Percentiles rank a stretch among this genome's conserved stretches.
These are phyloP conservation scores for Paraconiothyrium brasiliense DNA, from an alignment of 2,329 filamentous ascomycete species.

Conservation along the genomic window DNA sequence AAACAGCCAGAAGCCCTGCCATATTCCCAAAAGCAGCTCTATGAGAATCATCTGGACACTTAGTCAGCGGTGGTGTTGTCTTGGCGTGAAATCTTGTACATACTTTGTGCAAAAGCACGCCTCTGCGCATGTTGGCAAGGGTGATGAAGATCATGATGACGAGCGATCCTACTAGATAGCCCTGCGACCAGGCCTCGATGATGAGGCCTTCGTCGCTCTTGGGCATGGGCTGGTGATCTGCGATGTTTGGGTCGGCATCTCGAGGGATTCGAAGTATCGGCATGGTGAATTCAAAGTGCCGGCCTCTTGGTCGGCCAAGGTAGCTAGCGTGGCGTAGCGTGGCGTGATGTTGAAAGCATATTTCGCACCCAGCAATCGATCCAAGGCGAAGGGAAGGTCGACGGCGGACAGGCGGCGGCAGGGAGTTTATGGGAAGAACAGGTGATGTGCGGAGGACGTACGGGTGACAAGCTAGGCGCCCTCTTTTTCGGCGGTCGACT, in stretches of 20 bases:
- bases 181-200: conserved; percentile 53
- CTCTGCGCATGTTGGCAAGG: conserved; percentile 59
- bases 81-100: conserved; percentile 11
- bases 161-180: conserved; percentile 53
- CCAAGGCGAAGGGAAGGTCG: not conserved
- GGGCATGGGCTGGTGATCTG: conserved; percentile 31
- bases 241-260: conserved; percentile 11
- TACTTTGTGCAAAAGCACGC: conserved; percentile 59
- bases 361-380: conserved; percentile 3
- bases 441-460: conserved; percentile 6
- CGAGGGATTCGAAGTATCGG: conserved; percentile 7
- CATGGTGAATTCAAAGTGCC: conserved; percentile 11
- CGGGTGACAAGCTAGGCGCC: conserved; percentile 13
- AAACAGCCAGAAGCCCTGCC: conserved; percentile 69
- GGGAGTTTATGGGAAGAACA: not conserved
- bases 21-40: conserved; percentile 65
- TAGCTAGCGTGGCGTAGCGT: conserved; percentile 13
- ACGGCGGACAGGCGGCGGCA: not conserved
- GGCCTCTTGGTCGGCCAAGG: conserved; percentile 4
- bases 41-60: conserved; percentile 55
- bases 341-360: conserved; percentile 4
- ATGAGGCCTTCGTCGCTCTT: conserved; percentile 45
- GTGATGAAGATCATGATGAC: conserved; percentile 60
- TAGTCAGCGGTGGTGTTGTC: conserved; percentile 26
- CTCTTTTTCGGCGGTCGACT: conserved; percentile 17